These are phyloP conservation scores for Boletus vinaceobasis DNA, from an alignment of 768 basidiomycete genomes.

Conservation along the genomic window DNA sequence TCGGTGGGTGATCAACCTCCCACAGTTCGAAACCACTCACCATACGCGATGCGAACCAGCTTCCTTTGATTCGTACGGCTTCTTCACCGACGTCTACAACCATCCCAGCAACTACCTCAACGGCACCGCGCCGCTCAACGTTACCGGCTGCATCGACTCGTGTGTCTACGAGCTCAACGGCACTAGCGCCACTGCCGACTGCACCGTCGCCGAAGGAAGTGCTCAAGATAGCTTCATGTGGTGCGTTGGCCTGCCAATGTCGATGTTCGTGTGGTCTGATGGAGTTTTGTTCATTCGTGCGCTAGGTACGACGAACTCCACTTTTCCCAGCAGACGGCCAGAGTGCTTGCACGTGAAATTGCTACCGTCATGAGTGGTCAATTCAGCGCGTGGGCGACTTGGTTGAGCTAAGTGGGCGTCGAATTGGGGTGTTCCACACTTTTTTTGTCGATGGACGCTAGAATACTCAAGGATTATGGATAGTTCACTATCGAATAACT, in stretches of 20 bases:
- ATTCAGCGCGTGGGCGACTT: slow-evolving; percentile 44
- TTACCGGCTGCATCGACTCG: slow-evolving; percentile 48
- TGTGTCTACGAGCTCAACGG: slow-evolving; percentile 39
- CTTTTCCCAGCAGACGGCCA: slow-evolving; percentile 55
- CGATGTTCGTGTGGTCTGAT: not conserved
- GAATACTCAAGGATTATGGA: not conserved
- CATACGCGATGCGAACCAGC: slow-evolving; percentile 30
- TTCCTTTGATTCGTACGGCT: slow-evolving; percentile 57
- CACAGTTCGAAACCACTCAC: not conserved
- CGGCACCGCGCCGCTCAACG: slow-evolving; percentile 59
- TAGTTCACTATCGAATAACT: not conserved
- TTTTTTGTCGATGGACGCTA: not conserved
- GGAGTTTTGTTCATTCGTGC: not conserved
- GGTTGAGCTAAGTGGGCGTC: slow-evolving; percentile 39
- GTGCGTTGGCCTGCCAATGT: slow-evolving; percentile 34
- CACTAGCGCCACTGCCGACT: slow-evolving; percentile 27
- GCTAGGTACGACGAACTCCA: slow-evolving; percentile 49
- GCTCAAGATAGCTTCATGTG: slow-evolving; percentile 59
- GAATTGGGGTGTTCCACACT: not conserved
- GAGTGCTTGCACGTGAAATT: slow-evolving; percentile 52
- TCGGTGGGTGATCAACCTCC: slow-evolving; percentile 39
- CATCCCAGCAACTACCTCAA: slow-evolving; percentile 55
- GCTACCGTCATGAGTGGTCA: slow-evolving; percentile 44
- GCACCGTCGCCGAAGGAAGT: slow-evolving; percentile 34
- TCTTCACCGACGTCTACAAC: slow-evolving; percentile 57